These are phyloP conservation scores for Oryza officinalis DNA, from an alignment of 176 grass and related monocot species.

Conservation along the genomic window DNA sequence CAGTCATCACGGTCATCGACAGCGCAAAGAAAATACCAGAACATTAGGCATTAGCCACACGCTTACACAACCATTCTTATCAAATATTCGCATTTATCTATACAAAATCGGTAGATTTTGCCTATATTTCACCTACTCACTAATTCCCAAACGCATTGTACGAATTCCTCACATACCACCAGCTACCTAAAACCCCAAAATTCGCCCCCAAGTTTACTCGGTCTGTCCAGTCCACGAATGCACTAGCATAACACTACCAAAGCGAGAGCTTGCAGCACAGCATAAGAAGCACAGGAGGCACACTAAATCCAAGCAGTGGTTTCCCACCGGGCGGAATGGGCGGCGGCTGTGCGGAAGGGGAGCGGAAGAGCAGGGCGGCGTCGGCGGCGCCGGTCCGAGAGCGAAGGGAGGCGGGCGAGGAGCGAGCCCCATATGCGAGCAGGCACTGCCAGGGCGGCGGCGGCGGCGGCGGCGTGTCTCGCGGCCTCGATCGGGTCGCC, in stretches of 20 bases:
- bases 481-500: slow-evolving; percentile 25
- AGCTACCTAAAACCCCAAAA: not conserved
- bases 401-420: slow-evolving; percentile 30
- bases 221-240: not conserved
- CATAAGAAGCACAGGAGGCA: not conserved
- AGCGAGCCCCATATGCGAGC: slow-evolving; percentile 44
- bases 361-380: slow-evolving; percentile 42
- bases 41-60: not conserved
- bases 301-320: not conserved
- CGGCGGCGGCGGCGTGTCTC: not conserved
- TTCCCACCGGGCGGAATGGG: slow-evolving; percentile 46
- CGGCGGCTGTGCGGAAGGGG: slow-evolving; percentile 25
- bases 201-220: slow-evolving; percentile 2
- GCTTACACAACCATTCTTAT: not conserved
- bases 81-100: not conserved
- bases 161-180: not conserved
- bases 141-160: not conserved
- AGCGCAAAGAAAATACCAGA: not conserved
- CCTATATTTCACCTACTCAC: not conserved
- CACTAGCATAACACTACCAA: slow-evolving; percentile 8
- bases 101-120: not conserved
- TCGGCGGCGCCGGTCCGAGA: slow-evolving; percentile 24
- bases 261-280: not conserved
- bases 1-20: not conserved
- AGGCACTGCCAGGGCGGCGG: not conserved